Conservation (phyloP, 306 rosid genomes). For the Acacia melanoxylon region DNA sequence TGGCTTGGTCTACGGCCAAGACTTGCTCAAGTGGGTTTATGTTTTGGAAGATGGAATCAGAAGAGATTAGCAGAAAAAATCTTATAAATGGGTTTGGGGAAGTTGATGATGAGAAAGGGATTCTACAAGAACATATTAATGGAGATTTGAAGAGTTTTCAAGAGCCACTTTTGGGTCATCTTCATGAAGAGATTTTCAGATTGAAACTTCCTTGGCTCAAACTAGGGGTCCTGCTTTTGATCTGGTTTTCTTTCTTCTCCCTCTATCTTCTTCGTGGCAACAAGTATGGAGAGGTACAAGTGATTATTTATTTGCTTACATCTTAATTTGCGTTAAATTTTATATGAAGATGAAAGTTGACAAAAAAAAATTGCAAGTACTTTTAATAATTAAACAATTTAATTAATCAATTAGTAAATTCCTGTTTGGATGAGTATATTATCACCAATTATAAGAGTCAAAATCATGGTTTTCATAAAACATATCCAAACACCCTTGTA, state of each 20-base stretch:
- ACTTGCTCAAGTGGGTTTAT: slow-evolving; percentile 62
- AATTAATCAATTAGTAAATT: no score
- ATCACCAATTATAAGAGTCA: background rate
- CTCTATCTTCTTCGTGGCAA: slow-evolving; percentile 82
- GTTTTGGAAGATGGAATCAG: slow-evolving; percentile 66
- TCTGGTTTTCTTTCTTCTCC: slow-evolving; percentile 75
- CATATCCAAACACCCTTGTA: background rate
- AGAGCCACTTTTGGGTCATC: slow-evolving; percentile 50
- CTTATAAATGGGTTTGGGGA: slow-evolving; percentile 13
- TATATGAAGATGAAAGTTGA: background rate
- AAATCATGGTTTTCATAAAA: background rate
- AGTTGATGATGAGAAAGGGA: slow-evolving; percentile 54
- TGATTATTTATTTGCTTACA: background rate
- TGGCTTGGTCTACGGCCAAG: slow-evolving; percentile 82
- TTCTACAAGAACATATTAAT: background rate
- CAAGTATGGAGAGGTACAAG: slow-evolving; percentile 52
- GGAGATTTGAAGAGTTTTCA: slow-evolving; percentile 16
- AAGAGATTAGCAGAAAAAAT: slow-evolving; percentile 40
- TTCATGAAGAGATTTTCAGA: slow-evolving; percentile 15
- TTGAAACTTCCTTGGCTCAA: slow-evolving; percentile 65
- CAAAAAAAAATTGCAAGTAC: background rate
- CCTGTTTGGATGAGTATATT: background rate
- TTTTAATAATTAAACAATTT: background rate
- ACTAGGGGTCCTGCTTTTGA: slow-evolving; percentile 56
- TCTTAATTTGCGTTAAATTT: background rate